Evolutionary conservation across 2,329 filamentous ascomycete genomes (phyloP).

Genomic region (Parastagonospora avenae): DNA sequence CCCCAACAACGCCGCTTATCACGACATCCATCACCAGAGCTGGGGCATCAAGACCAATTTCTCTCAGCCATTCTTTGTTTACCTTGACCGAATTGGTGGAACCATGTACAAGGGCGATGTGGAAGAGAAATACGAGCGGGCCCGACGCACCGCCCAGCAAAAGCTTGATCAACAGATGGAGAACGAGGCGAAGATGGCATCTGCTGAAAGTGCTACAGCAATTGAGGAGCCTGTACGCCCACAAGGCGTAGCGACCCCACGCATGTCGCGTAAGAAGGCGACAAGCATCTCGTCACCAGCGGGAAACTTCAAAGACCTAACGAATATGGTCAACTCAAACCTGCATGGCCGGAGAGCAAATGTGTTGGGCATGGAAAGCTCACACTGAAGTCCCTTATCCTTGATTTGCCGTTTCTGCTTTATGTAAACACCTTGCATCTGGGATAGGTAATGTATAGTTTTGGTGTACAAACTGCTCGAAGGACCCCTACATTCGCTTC

Average conservation of each 20-base stretch:
- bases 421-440: constrained; percentile 19
- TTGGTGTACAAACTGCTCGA: constrained; percentile 20
- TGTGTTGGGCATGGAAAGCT: constrained; percentile 53
- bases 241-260: constrained; percentile 41
- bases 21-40: constrained; percentile 98
- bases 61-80: constrained; percentile 89
- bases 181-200: constrained; percentile 25
- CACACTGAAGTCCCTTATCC: constrained; percentile 31
- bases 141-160: constrained; percentile 61
- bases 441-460: constrained; percentile 43
- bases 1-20: constrained; percentile 93
- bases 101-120: constrained; percentile 79
- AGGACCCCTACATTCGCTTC: constrained; percentile 23
- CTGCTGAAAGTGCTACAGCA: constrained; percentile 19
- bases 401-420: constrained; percentile 3
- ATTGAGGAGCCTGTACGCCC: constrained; percentile 31
- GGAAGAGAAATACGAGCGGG: constrained; percentile 62
- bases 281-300: constrained; percentile 45
- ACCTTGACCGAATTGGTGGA: constrained; percentile 84
- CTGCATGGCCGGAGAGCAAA: constrained; percentile 53
- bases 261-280: constrained; percentile 50
- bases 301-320: constrained; percentile 51
- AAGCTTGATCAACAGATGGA: constrained; percentile 58
- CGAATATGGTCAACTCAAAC: constrained; percentile 53
- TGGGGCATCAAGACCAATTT: constrained; percentile 99